A percentile compares a stretch with the other conserved stretches of the same genome.
phyloP scores from a whole-genome alignment of 148 eudicot species.

The Suaeda aralocaspica region DNA sequence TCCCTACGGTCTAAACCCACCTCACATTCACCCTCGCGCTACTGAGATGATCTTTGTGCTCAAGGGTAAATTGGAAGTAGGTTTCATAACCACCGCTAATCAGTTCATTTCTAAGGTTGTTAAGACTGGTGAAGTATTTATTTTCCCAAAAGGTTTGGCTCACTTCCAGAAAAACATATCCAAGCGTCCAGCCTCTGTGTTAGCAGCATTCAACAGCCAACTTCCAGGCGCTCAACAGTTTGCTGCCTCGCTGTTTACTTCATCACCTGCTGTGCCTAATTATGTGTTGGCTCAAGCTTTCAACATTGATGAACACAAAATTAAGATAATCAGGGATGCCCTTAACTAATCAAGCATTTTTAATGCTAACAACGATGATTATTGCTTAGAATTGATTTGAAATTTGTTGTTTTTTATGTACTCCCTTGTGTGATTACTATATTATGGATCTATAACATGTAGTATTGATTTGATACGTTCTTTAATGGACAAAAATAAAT shows the following conservation, averaged over 20 bases:
- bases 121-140: conserved; percentile 28
- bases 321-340: conserved; percentile 22
- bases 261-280: conserved; percentile 25
- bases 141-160: conserved; percentile 28
- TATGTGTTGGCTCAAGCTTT: conserved; percentile 26
- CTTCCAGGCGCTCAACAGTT: conserved; percentile 31
- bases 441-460: too few species aligned
- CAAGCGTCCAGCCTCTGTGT: conserved; percentile 22
- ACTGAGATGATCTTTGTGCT: conserved; percentile 25
- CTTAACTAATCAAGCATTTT: too few species aligned
- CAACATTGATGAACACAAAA: conserved; percentile 18
- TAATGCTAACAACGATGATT: too few species aligned
- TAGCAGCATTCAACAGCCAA: conserved; percentile 36
- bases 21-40: conserved; percentile 26
- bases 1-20: conserved; percentile 21
- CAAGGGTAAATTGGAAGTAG: conserved; percentile 21
- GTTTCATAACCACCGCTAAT: conserved; percentile 27
- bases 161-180: conserved; percentile 29
- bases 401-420: too few species aligned
- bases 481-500: too few species aligned
- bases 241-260: conserved; percentile 27
- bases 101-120: conserved; percentile 24
- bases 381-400: too few species aligned
- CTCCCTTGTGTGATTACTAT: too few species aligned
- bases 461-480: too few species aligned